Conservation (phyloP, 208 protist genomes). For the Novymonas esmeraldas region DNA sequence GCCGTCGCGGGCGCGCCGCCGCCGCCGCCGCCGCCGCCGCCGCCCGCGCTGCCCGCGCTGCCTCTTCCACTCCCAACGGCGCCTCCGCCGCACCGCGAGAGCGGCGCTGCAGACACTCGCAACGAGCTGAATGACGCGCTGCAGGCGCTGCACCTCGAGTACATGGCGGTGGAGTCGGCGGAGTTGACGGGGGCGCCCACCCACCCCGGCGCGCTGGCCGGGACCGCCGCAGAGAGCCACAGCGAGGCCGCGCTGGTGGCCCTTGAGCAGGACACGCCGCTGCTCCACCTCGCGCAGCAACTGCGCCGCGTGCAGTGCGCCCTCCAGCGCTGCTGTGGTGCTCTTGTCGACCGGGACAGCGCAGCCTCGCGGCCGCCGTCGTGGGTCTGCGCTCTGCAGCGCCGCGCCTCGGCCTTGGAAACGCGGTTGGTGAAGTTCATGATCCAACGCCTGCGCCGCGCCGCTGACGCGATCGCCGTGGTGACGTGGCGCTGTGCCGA, state of each 20-base stretch:
- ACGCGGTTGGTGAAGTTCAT: slow-evolving; percentile 28
- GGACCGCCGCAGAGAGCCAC: neutral
- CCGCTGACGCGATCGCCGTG: slow-evolving; percentile 22
- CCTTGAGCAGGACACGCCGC: slow-evolving; percentile 6
- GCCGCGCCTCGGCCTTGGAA: slow-evolving; percentile 21
- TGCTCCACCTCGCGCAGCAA: slow-evolving; percentile 15
- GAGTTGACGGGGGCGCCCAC: neutral
- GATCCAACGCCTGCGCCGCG: slow-evolving; percentile 18
- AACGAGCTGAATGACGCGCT: slow-evolving; percentile 24
- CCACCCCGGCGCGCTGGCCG: neutral
- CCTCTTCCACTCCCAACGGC: no score
- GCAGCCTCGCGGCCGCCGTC: neutral
- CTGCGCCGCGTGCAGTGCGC: slow-evolving; percentile 14
- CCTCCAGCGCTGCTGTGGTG: neutral
- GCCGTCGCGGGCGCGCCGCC: neutral
- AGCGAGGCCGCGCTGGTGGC: neutral
- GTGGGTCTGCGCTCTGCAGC: slow-evolving; percentile 13
- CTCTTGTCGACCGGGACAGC: neutral
- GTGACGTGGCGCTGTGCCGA: neutral
- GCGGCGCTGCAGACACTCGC: neutral
- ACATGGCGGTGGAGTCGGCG: slow-evolving; percentile 14
- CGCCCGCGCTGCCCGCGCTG: neutral
- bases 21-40: neutral
- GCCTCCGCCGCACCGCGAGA: neutral
- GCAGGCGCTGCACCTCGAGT: slow-evolving; percentile 27